Percentiles rank a stretch among this genome's conserved stretches.
phyloP scores from a whole-genome alignment of 768 basidiomycete species.

The Lactarius vividus region DNA sequence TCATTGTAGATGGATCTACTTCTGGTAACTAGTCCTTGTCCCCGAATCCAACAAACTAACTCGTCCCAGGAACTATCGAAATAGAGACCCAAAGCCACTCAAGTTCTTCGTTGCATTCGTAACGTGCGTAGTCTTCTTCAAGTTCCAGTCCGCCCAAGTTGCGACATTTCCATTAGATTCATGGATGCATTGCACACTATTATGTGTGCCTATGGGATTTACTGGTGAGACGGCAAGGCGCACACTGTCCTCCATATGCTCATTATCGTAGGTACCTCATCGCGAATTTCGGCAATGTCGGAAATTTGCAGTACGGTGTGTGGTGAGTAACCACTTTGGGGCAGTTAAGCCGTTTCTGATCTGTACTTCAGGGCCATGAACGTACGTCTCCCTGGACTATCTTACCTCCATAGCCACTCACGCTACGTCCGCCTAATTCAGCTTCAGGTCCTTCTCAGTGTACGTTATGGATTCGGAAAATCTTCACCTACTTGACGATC shows the following conservation, averaged over 20 bases:
- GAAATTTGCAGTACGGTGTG: slow-evolving; percentile 37
- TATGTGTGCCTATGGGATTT: slow-evolving; percentile 46
- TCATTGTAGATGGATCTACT: slow-evolving; percentile 9
- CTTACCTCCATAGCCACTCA: slow-evolving; percentile 29
- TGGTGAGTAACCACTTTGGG: slow-evolving; percentile 37
- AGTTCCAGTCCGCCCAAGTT: not conserved
- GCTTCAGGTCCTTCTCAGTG: not conserved
- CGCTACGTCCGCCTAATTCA: not conserved
- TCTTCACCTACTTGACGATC: not conserved
- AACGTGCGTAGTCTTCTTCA: not conserved
- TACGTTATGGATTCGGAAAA: not conserved
- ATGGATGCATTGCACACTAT: slow-evolving; percentile 46
- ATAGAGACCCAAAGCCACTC: not conserved
- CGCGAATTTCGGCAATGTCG: slow-evolving; percentile 41
- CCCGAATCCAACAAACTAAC: not conserved
- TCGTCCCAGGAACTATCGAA: not conserved
- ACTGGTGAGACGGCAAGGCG: slow-evolving; percentile 39
- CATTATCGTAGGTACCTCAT: slow-evolving; percentile 43
- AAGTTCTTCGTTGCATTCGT: slow-evolving; percentile 1
- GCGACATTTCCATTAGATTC: slow-evolving; percentile 30
- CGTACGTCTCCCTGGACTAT: slow-evolving; percentile 23
- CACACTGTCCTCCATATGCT: not conserved
- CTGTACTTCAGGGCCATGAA: slow-evolving; percentile 25
- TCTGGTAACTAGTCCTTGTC: not conserved
- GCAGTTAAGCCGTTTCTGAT: not conserved